Base-by-base conservation (phyloP, 257 asterid genomes). In the Haberlea rhodopensis region DNA sequence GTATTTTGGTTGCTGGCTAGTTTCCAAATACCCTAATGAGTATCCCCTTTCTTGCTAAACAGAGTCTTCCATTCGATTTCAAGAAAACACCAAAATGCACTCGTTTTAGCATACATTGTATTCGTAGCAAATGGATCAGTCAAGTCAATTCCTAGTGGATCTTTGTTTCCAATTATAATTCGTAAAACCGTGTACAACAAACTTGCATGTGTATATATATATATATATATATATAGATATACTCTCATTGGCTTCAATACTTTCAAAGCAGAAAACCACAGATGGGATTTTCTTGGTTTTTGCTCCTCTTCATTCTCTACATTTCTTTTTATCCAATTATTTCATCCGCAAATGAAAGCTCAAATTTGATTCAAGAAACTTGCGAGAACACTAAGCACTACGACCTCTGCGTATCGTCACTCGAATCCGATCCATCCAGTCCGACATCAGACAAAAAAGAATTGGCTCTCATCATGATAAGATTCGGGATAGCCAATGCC, bases 331-430 rank as follows among this genome's bases (percentile, higher is more conserved):
- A 69, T 8, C 80, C 72, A 16, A 28, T n/a, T 11, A 15, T 40
- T 8, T 4, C 5, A 37, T 46, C 65, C 13, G 71, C 71, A 15
- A 45, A 68, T 29, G 76, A 68, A 3, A 72, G 65, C 67, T 25
- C 81, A 9, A 75, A 79, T 63, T 66, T 91, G 54, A 89, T 91
- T 25, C 81, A 81, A 54, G 80, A 75, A 25, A 89, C 95, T 11
- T 91, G 98, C 83, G 82, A 79, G 52, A 78, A 11, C 76, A 85
- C 98, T 31, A 81, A 80, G 26, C 79, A 91, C 84, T 91, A 80
- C 31, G 90, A 85, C 8, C 86, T 91, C 1, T 91, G 98, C 32
- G 71, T 86, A 0, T 83, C 95, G n/a, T 80, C 91, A 13, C 79
- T 91, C 43, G 77, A 73, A 73, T 89, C 95, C 3, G 83, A 85